phyloP scores from a whole-genome alignment of 78 protist genomes.

The Pelomyxa schiedti region DNA sequence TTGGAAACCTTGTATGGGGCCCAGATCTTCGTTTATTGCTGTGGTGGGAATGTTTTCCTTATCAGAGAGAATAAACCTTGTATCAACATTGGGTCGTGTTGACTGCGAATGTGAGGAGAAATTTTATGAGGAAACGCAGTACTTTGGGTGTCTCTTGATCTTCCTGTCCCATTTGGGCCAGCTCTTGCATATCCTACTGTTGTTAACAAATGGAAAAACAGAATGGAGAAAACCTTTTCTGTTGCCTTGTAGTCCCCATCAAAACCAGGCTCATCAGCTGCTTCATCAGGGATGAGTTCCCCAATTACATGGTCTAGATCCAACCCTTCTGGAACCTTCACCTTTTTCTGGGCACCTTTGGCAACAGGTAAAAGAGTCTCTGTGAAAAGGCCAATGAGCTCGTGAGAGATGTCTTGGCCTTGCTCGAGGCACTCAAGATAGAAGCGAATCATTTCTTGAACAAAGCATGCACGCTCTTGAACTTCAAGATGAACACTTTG shows the following conservation, averaged over 20 bases:
- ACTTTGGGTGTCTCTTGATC: too few species aligned
- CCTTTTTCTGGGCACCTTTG: conserved; percentile 70
- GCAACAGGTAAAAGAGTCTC: conserved; percentile 79
- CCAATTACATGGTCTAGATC: conserved; percentile 51
- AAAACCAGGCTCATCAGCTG: too few species aligned
- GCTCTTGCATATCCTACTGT: too few species aligned
- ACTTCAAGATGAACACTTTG: conserved; percentile 60
- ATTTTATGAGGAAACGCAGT: too few species aligned
- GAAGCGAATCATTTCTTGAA: conserved; percentile 23
- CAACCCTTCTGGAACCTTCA: conserved; percentile 56
- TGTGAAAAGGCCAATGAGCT: conserved; percentile 29
- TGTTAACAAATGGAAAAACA: too few species aligned
- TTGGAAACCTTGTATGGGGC: background rate
- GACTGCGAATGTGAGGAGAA: too few species aligned
- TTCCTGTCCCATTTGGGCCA: too few species aligned
- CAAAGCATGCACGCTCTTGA: conserved; percentile 72
- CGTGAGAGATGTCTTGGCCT: conserved; percentile 21
- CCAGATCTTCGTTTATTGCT: background rate
- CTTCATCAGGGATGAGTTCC: too few species aligned
- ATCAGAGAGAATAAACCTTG: too few species aligned
- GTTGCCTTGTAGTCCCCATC: too few species aligned
- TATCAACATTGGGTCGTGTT: too few species aligned
- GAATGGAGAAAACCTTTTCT: too few species aligned
- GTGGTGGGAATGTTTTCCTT: background rate
- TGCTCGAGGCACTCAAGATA: background rate